phyloP scores from a whole-genome alignment of 768 basidiomycete genomes.

The Crassisporium funariophilum region DNA sequence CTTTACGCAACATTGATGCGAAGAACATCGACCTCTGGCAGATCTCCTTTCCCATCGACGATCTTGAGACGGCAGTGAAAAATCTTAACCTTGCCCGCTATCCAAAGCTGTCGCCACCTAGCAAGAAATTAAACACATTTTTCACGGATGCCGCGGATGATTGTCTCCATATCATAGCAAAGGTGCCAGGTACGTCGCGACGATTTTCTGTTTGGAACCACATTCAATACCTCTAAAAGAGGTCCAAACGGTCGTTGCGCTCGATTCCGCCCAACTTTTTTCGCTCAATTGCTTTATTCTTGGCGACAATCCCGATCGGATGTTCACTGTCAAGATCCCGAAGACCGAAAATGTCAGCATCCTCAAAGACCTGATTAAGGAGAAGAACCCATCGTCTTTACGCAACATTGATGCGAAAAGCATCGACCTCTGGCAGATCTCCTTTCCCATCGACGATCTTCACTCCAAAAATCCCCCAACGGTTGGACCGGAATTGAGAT shows the following conservation, averaged over 20 bases:
- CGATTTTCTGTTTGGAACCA: slow-evolving; percentile 1
- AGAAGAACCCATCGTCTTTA: slow-evolving; percentile 12
- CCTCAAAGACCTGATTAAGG: slow-evolving; percentile 17
- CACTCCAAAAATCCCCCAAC: not conserved
- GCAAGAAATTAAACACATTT: slow-evolving; percentile 3
- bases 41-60: slow-evolving; percentile 14
- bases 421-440: slow-evolving; percentile 18
- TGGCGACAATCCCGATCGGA: not conserved
- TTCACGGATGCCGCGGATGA: slow-evolving; percentile 3
- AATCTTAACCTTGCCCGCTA: not conserved
- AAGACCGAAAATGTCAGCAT: slow-evolving; percentile 13
- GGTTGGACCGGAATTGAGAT: slow-evolving; percentile 4
- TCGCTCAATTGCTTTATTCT: slow-evolving; percentile 12
- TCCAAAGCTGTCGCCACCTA: slow-evolving; percentile 1
- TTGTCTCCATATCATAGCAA: slow-evolving; percentile 10
- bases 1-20: slow-evolving; percentile 10
- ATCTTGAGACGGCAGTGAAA: not conserved
- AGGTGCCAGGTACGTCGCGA: slow-evolving; percentile 11
- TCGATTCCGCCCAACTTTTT: not conserved
- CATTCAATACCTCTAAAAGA: not conserved
- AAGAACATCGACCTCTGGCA: slow-evolving; percentile 15
- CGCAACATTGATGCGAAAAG: slow-evolving; percentile 9
- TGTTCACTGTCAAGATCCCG: slow-evolving; percentile 1
- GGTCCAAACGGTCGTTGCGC: not conserved
- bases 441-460: slow-evolving; percentile 11